Evolutionary conservation across 305 asterid species (phyloP).

Genomic region (Fraxinus sp.): DNA sequence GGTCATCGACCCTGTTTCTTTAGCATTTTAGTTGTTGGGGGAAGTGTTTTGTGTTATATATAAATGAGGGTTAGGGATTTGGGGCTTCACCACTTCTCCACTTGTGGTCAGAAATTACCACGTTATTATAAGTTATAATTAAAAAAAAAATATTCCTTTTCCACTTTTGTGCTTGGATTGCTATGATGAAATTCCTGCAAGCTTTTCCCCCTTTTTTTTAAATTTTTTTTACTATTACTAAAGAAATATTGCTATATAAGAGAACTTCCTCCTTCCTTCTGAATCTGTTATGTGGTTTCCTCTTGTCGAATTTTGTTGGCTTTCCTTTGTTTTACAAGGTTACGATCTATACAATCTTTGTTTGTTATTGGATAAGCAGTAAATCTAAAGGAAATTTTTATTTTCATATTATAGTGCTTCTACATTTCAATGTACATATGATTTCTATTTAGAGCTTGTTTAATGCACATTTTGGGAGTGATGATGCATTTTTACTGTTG

Average conservation of each 20-base stretch:
- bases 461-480: no score
- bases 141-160: neutral
- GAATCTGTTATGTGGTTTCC: neutral
- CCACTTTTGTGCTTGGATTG: neutral
- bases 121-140: no score
- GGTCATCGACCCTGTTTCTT: no score
- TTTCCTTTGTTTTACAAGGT: neutral
- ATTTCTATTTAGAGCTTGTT: neutral
- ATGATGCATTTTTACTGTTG: no score
- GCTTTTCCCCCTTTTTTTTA: neutral
- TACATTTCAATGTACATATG: neutral
- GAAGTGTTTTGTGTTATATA: no score
- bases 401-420: neutral
- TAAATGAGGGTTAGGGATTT: no score
- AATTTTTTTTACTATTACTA: neutral
- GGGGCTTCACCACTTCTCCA: no score
- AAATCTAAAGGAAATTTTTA: no score
- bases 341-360: neutral
- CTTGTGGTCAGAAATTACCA: no score
- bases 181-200: neutral
- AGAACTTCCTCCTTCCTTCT: neutral
- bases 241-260: neutral
- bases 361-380: no score
- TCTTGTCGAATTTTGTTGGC: neutral
- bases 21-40: no score